Conservation (phyloP, 2,329 filamentous ascomycete species). For the Aspergillus awamori region DNA sequence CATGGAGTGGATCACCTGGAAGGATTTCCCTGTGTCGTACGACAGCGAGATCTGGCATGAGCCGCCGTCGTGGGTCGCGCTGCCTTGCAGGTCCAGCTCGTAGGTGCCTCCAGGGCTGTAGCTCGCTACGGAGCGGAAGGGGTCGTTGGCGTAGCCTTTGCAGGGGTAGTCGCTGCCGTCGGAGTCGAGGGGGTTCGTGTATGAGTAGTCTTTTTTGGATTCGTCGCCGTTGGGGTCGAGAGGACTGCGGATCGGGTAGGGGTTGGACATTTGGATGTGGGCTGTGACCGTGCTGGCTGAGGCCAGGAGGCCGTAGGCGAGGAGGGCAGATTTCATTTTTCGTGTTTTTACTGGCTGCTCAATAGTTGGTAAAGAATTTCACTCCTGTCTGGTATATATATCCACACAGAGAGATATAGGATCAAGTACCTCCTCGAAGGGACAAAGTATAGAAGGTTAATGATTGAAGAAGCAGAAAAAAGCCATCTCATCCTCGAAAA, state of each 20-base stretch:
- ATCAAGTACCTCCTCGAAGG: too few species aligned
- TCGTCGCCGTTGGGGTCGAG: constrained; percentile 49
- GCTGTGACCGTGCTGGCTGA: constrained; percentile 30
- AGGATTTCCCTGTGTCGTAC: constrained; percentile 70
- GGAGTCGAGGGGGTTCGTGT: constrained; percentile 66
- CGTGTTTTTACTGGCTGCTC: too few species aligned
- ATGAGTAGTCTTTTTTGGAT: constrained; percentile 66
- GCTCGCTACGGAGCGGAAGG: constrained; percentile 59
- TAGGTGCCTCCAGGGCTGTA: constrained; percentile 66
- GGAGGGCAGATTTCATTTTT: constrained; percentile 37
- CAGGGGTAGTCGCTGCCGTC: constrained; percentile 71
- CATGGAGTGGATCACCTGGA: constrained; percentile 68
- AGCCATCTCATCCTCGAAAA: too few species aligned
- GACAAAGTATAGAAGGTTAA: too few species aligned
- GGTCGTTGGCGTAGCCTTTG: constrained; percentile 65
- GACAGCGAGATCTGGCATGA: constrained; percentile 77
- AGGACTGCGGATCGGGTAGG: constrained; percentile 57
- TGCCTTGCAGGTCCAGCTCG: constrained; percentile 66
- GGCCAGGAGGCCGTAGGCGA: constrained; percentile 37
- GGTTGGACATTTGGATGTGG: constrained; percentile 61
- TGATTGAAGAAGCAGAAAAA: too few species aligned
- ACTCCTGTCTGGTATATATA: too few species aligned
- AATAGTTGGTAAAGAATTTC: too few species aligned
- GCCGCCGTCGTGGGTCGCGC: constrained; percentile 67
- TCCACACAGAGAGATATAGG: too few species aligned